Base-by-base conservation (phyloP, 495 filamentous ascomycete species). In the Hypoxylon cercidicola region DNA sequence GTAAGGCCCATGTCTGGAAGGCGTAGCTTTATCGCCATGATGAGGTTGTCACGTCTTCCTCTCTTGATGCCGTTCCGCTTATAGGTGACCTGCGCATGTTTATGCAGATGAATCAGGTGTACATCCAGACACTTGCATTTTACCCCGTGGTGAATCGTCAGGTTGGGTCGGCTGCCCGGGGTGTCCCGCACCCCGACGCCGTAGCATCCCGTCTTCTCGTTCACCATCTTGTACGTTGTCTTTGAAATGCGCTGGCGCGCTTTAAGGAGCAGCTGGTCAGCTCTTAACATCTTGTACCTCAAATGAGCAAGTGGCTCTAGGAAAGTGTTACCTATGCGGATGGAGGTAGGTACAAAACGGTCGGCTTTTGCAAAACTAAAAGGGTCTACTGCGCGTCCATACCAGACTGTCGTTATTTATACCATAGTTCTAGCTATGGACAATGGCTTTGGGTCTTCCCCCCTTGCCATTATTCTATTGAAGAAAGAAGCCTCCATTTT, bases 1-100 rank as follows among this genome's bases (percentile, higher is more conserved):
- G 11, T 32, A 18, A 56, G 30, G 28, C 48, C 54, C 19, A 57
- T 35, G 12, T 57, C 9, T 1, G 61, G 61, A 1, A 58, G 54
- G 12, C 53, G 53, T 1, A 64, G 54, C 48, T 64, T 64, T 0
- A 58, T 40, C 2, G 53, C 61, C 19, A 64, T 53, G 10, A 53
- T 52, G 7, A 64, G 46, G 21, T 64, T 53, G 15, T 64, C 61
- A 0, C 54, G 46, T 7, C 61, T 47, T 1, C n/a, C 18, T 16
- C 18, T 16, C 23, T 40, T 58, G 13, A 64, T 64, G 16, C 23
- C 13, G 13, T 46, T 28, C 1, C 40, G 16, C 10, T 47, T 57
- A 11, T 40, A 64, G 2, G 5, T 21, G 3, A 34, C 28, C 2
- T 48, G 25, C 4, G 53, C 61, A 12, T 64, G 61, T 18, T 58